Evolutionary conservation across 2,329 filamentous ascomycete species (phyloP).

Genomic region (Aspergillus melleus): DNA sequence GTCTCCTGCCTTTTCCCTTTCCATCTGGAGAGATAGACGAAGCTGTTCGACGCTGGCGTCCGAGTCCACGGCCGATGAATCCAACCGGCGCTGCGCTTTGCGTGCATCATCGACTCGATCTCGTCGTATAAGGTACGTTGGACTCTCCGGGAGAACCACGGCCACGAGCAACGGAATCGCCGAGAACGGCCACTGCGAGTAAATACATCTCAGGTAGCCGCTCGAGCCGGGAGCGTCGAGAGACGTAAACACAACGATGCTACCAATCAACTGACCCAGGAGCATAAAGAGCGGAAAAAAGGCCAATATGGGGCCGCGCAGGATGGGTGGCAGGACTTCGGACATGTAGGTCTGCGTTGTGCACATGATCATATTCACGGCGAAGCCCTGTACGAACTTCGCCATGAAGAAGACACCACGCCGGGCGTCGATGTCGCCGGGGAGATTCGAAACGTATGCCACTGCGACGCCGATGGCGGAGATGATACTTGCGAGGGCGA

Average conservation of each 20-base stretch:
- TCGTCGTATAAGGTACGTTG: constrained; percentile 50
- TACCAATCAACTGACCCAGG: constrained; percentile 51
- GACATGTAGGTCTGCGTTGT: constrained; percentile 52
- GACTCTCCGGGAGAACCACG: constrained; percentile 53
- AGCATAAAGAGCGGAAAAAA: constrained; percentile 53
- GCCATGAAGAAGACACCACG: constrained; percentile 46
- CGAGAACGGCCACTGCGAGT: constrained; percentile 31
- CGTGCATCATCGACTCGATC: constrained; percentile 38
- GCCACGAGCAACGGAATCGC: constrained; percentile 45
- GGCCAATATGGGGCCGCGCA: constrained; percentile 51
- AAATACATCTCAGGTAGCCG: constrained; percentile 33
- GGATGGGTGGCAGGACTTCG: constrained; percentile 48
- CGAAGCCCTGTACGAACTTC: constrained; percentile 48
- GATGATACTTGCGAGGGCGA: constrained; percentile 39
- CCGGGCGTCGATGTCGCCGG: constrained; percentile 27
- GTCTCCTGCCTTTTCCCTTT: constrained; percentile 44
- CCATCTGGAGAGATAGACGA: constrained; percentile 49
- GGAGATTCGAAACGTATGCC: constrained; percentile 34
- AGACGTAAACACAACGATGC: constrained; percentile 43
- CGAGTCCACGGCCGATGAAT: constrained; percentile 42
- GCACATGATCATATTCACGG: constrained; percentile 48
- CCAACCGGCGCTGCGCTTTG: constrained; percentile 51
- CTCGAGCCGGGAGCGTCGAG: constrained; percentile 21
- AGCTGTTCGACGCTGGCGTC: constrained; percentile 31
- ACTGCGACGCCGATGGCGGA: constrained; percentile 41